Percentiles rank a stretch among this genome's conserved stretches.
Evolutionary conservation across 495 filamentous ascomycete species (phyloP).

Genomic region (Astrothelium macrocarpum): DNA sequence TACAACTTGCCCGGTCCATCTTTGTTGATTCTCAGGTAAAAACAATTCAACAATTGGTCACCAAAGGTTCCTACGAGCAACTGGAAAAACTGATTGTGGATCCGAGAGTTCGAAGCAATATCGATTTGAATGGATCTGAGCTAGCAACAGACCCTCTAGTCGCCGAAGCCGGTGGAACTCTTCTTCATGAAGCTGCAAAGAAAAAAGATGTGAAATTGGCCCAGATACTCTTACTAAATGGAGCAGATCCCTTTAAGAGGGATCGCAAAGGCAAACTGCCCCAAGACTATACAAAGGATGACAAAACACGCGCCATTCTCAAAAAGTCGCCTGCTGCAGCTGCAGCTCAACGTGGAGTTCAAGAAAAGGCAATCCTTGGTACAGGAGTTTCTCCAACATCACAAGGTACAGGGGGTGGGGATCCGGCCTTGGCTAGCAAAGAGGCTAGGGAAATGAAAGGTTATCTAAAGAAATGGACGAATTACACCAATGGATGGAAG

Average conservation of each 20-base stretch:
- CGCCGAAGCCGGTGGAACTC: conserved; percentile 66
- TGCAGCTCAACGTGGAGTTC: conserved; percentile 87
- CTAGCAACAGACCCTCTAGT: conserved; percentile 73
- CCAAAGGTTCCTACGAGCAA: conserved; percentile 59
- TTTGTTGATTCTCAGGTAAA: conserved; percentile 80
- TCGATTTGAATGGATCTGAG: conserved; percentile 87
- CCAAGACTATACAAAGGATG: conserved; percentile 95
- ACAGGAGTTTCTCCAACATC: conserved; percentile 48
- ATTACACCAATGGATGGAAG: conserved; percentile 94
- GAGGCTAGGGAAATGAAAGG: conserved; percentile 95
- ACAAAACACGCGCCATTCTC: conserved; percentile 71
- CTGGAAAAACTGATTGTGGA: conserved; percentile 75
- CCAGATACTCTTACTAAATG: conserved; percentile 81
- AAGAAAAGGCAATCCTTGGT: conserved; percentile 90
- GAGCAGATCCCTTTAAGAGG: conserved; percentile 92
- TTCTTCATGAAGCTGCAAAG: conserved; percentile 88
- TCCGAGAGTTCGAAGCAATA: conserved; percentile 65
- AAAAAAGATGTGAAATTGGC: conserved; percentile 76
- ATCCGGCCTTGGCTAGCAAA: conserved; percentile 60
- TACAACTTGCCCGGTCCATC: conserved; percentile 82
- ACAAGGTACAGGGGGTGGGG: conserved; percentile 43
- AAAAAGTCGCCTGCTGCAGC: conserved; percentile 92
- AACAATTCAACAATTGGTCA: conserved; percentile 69
- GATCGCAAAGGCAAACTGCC: conserved; percentile 93
- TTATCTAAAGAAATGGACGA: conserved; percentile 98